These are phyloP conservation scores for Fusarium albosuccineum DNA, from an alignment of 2,329 filamentous ascomycete genomes.

Conservation along the genomic window DNA sequence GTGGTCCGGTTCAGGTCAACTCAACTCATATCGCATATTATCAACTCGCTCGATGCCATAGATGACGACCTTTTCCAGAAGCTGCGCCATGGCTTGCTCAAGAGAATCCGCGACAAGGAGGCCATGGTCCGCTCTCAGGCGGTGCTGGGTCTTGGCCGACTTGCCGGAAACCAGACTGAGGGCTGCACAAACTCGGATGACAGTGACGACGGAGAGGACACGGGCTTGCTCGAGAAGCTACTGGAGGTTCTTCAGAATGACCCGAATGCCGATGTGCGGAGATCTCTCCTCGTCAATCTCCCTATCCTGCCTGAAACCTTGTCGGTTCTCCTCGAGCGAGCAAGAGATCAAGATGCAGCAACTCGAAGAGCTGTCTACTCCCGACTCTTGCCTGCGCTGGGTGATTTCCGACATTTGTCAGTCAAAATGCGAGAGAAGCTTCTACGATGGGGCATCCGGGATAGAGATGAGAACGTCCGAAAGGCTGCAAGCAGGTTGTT, in stretches of 20 bases:
- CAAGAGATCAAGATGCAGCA: constrained; percentile 86
- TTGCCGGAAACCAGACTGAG: constrained; percentile 83
- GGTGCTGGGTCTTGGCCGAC: constrained; percentile 86
- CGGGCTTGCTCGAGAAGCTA: constrained; percentile 83
- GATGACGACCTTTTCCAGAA: constrained; percentile 92
- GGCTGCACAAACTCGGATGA: constrained; percentile 78
- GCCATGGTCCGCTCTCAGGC: constrained; percentile 92
- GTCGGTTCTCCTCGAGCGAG: constrained; percentile 89
- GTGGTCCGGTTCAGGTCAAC: constrained; percentile 90
- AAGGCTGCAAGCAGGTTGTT: constrained; percentile 93
- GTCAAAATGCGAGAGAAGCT: constrained; percentile 96
- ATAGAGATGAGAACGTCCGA: constrained; percentile 93
- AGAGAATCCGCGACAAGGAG: constrained; percentile 93
- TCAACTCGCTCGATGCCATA: constrained; percentile 92
- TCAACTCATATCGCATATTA: constrained; percentile 89
- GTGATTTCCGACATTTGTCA: constrained; percentile 94
- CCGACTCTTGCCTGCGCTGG: constrained; percentile 85
- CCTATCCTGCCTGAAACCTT: constrained; percentile 86
- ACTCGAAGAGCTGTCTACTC: constrained; percentile 91
- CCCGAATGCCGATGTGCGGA: constrained; percentile 90
- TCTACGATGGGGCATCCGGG: constrained; percentile 91
- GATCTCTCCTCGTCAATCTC: constrained; percentile 90
- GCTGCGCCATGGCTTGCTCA: constrained; percentile 82
- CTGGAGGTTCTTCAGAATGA: constrained; percentile 93
- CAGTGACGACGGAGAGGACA: constrained; percentile 74